Base-by-base conservation (phyloP, 345 rosid genomes). In the Erodium maritimum region DNA sequence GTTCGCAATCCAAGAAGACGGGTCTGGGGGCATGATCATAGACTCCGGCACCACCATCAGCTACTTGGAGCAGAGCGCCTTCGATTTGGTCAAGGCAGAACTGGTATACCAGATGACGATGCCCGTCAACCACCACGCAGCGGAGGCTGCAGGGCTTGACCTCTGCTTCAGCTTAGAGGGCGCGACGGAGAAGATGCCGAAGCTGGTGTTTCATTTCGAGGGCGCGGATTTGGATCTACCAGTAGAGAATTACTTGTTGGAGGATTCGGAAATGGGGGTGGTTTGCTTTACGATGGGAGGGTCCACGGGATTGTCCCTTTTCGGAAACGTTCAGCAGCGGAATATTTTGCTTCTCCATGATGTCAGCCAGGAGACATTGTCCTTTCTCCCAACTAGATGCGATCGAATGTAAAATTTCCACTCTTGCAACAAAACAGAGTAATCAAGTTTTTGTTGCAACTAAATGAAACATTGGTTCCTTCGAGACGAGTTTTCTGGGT, bases 11-110 rank as follows among this genome's bases (percentile, higher is more conserved):
- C 69, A 74, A 23, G 75, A 75, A 12, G 95, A 93, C 66, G 96
- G 99, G 5, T 79, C 66, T 0, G 99, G 96, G 48, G 96, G 99
- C 13, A 19, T 88, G 62, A 87, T 89, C 57, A 89, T 89, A 11
- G 99, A 93, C 71, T 89, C 96, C 0, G 99, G 99, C 33, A 93
- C 99, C 0, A 89, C 96, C 53, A 85, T 93, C 50, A 81, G 96
- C 0, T 88, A 86, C 59, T 63, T 93, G 0, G 89, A 83, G 66
- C 63, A 77, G 10, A 57, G 63, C 5, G 96, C 85, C 6, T 93
- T 80, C 34, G 67, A 69, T 45, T 18, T 51, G 18, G 71, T 93
- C 13, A 79, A 64, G 23, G 52, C 86, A 11, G 95, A 71, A 64
- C 86, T 93, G 59, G 65, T 29, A 12, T 68, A 83, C 3, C 74